These are phyloP conservation scores for Warburgia ugandensis DNA, from an alignment of 164 flowering plant species.

Conservation along the genomic window DNA sequence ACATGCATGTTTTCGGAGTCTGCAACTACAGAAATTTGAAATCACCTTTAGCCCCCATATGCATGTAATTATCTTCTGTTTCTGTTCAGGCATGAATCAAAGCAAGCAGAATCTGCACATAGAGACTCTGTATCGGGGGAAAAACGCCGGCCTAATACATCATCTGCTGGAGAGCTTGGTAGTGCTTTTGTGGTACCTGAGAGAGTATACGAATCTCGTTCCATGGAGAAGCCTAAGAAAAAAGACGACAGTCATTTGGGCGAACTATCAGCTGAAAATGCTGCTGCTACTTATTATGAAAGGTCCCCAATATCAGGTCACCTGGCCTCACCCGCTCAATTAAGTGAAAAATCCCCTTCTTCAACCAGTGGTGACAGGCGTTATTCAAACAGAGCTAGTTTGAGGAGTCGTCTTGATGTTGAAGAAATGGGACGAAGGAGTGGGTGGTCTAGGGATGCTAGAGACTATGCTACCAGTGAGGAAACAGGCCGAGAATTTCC, in stretches of 20 bases:
- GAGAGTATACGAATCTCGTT: constrained; percentile 24
- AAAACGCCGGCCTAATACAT: constrained; percentile 17
- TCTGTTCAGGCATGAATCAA: constrained; percentile 32
- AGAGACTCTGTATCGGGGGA: constrained; percentile 37
- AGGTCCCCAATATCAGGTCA: constrained; percentile 39
- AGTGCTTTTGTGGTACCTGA: constrained; percentile 24
- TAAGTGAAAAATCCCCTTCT: constrained; percentile 61
- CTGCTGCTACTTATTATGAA: constrained; percentile 16
- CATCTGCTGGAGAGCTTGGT: constrained; percentile 24
- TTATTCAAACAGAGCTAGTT: constrained; percentile 30
- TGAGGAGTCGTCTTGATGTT: constrained; percentile 45
- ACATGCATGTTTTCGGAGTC: background rate
- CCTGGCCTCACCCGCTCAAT: constrained; percentile 40
- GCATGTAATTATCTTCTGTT: background rate
- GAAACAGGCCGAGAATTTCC: constrained; percentile 44
- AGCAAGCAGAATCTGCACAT: constrained; percentile 33
- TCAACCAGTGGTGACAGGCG: constrained; percentile 52
- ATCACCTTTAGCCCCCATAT: background rate
- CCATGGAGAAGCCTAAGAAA: constrained; percentile 30
- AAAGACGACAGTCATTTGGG: constrained; percentile 30
- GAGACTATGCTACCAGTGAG: constrained; percentile 40
- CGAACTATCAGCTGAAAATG: constrained; percentile 23
- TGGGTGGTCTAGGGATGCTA: constrained; percentile 39
- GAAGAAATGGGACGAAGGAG: constrained; percentile 59
- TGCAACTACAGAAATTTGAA: background rate